Evolutionary conservation across 768 basidiomycete species (phyloP).

Genomic region (Boletus edulis): DNA sequence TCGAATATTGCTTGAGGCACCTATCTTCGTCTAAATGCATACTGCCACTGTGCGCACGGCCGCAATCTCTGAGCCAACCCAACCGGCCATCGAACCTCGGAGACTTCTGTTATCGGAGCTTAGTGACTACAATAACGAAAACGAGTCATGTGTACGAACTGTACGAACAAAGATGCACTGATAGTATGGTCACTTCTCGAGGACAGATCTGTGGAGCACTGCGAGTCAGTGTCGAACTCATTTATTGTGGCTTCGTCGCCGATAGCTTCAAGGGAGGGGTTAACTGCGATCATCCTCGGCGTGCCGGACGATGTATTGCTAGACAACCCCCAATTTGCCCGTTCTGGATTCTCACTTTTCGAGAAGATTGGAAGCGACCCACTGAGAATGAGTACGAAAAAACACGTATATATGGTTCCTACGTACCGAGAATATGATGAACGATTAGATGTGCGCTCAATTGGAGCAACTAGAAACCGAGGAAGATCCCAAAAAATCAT

Average conservation of each 20-base stretch:
- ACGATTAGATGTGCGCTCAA: not conserved
- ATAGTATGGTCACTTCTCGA: too few species aligned
- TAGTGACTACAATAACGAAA: not conserved
- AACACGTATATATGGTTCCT: not conserved
- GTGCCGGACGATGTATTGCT: not conserved
- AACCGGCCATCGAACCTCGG: not conserved
- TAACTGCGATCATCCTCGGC: not conserved
- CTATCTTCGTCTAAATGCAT: constrained; percentile 14
- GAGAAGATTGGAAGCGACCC: not conserved
- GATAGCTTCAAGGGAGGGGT: not conserved
- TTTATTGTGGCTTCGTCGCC: not conserved
- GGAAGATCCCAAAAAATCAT: too few species aligned
- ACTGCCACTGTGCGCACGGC: not conserved
- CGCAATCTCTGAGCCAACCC: not conserved
- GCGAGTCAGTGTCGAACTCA: not conserved
- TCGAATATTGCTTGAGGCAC: constrained; percentile 41
- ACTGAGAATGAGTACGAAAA: not conserved
- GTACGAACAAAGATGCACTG: not conserved
- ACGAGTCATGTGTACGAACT: not conserved
- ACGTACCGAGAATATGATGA: not conserved
- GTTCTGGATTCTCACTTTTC: not conserved
- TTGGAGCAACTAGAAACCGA: too few species aligned
- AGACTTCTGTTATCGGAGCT: not conserved
- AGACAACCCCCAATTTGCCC: not conserved
- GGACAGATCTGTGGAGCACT: too few species aligned